phyloP scores from a whole-genome alignment of 345 rosid genomes.

The Draba incana region DNA sequence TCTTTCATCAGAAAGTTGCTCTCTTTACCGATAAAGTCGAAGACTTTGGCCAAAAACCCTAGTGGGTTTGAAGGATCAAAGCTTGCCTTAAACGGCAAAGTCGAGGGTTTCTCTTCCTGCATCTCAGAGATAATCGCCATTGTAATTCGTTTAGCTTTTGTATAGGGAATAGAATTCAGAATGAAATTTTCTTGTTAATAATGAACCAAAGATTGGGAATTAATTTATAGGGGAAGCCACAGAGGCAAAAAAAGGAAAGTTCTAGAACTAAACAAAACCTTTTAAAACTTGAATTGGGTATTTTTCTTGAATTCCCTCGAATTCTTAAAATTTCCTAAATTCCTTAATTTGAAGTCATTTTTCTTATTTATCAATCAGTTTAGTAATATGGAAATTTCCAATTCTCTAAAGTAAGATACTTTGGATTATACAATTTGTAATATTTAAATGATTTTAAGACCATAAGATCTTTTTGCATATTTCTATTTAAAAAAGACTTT shows the following conservation, averaged over 20 bases:
- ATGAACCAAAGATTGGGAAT: background rate
- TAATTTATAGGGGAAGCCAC: conserved; percentile 25
- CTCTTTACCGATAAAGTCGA: conserved; percentile 72
- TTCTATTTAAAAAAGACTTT: background rate
- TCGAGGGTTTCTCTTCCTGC: conserved; percentile 33
- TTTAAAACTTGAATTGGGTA: background rate
- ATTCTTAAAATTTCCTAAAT: background rate
- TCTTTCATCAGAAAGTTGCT: conserved; percentile 63
- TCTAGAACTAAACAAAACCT: conserved; percentile 2
- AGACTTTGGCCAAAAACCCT: conserved; percentile 59
- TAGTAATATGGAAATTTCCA: conserved; percentile 1
- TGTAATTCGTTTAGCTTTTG: conserved; percentile 2
- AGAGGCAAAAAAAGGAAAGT: conserved; percentile 7
- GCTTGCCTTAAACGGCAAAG: conserved; percentile 48
- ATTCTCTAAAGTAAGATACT: background rate
- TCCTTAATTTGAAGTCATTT: background rate
- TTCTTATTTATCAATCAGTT: background rate
- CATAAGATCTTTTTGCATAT: background rate
- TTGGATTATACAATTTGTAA: too few species aligned
- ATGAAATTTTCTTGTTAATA: background rate
- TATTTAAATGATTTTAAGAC: background rate
- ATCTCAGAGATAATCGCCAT: conserved; percentile 85
- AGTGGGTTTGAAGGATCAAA: conserved; percentile 69
- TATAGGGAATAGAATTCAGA: conserved; percentile 4
- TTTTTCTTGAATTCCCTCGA: background rate